Conservation (phyloP, 2,329 filamentous ascomycete species). For the Acrodontium crateriforme region DNA sequence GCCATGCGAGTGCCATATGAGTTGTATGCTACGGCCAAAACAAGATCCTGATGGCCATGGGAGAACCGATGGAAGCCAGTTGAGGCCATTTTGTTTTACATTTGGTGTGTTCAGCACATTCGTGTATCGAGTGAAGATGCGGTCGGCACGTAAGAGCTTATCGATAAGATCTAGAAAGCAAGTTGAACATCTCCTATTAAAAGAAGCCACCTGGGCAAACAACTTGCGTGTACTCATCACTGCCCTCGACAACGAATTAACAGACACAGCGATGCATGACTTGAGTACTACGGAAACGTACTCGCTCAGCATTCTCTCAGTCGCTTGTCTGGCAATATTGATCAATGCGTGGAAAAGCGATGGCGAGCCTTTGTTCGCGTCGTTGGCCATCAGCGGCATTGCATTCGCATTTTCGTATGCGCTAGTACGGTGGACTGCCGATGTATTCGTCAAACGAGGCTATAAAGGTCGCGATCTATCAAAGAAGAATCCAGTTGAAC, state of each 20-base stretch:
- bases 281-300: constrained; percentile 42
- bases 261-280: constrained; percentile 14
- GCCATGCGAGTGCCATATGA: constrained; percentile 84
- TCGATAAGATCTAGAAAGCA: too few relatives aligned
- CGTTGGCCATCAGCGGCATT: constrained; percentile 70
- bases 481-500: constrained; percentile 59
- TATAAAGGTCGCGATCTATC: constrained; percentile 82
- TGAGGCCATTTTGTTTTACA: constrained; percentile 13
- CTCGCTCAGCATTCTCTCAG: constrained; percentile 48
- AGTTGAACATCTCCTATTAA: too few relatives aligned
- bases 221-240: too few relatives aligned
- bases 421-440: constrained; percentile 85
- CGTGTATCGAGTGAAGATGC: too few relatives aligned
- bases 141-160: too few relatives aligned
- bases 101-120: too few relatives aligned
- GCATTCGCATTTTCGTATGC: constrained; percentile 72
- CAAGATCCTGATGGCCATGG: constrained; percentile 65
- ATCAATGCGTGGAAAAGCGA: constrained; percentile 70
- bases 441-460: constrained; percentile 75
- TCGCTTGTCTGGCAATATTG: constrained; percentile 59
- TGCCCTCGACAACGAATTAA: too few relatives aligned
- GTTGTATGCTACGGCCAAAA: constrained; percentile 80
- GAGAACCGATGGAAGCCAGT: constrained; percentile 44
- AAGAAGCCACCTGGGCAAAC: too few relatives aligned
- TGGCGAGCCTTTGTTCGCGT: constrained; percentile 79